Evolutionary conservation across 1,284 basidiomycete species (phyloP), one percentile per base, ranked within the genome.

Genomic region (Naganishia albida): DNA sequence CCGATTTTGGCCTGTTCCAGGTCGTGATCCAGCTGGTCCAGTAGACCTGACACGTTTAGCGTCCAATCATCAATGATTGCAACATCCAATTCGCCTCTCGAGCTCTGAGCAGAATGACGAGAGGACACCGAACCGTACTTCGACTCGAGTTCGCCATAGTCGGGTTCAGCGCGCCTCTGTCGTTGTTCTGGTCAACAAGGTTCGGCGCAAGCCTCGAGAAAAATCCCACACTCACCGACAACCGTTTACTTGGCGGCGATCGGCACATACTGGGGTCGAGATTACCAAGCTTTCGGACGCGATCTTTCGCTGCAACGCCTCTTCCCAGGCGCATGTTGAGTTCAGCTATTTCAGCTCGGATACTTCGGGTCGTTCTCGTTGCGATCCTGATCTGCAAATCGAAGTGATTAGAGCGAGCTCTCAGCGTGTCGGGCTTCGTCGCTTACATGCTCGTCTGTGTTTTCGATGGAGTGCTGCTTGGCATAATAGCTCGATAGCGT

Each of bases 71-170:
- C 63, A 12, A 65, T 49, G 39, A 67, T 54, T 25, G 44, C 54
- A 44, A 49, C 30, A 53, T 75, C 73, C 18, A 74, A 48, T 18
- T 75, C 74, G 12, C 64, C 54, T 15, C 55, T 66, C 2, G 53
- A 15, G 20, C 46, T 43, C n/a, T 55, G 40, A 15, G 39, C 42
- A 18, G 67, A 59, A 18, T 60, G 63, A 25, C 72, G 68, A 1
- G 68, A 67, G 12, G 71, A 62, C 12, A 70, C 54, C 26, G 66
- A 68, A 28, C 52, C 67, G 26, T 66, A 64, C 42, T 15, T 34
- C 15, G 74, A 71, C 25, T 65, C 68, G 42, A 42, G 39, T 6
- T 46, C 50, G 2, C 52, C 50, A 25, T 48, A 15, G 48, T 54
- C 49, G 49, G 55, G 39, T 8, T 23, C 73, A 10, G 28, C 12